Percentiles rank a stretch among this genome's conserved stretches.
Evolutionary conservation across 2,329 filamentous ascomycete species (phyloP).

Genomic region (Aotearoamyces nothofagi): DNA sequence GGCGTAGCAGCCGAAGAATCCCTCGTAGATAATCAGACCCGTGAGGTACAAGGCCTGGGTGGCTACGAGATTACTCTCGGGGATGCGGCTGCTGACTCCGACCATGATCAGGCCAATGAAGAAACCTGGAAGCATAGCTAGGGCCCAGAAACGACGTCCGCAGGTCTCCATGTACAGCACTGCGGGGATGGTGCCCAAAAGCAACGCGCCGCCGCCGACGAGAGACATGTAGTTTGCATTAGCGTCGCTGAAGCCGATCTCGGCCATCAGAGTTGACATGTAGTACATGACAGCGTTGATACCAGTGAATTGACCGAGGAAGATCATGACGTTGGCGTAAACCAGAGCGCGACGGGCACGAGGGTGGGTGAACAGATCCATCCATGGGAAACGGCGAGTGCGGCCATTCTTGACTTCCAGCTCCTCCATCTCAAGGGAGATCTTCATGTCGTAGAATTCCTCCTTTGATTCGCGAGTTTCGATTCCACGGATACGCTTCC

Average conservation of each 20-base stretch:
- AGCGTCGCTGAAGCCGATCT: constrained; percentile 49
- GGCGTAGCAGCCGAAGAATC: constrained; percentile 52
- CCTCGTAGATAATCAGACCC: constrained; percentile 53
- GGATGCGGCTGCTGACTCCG: constrained; percentile 45
- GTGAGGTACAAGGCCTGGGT: constrained; percentile 48
- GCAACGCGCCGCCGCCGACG: constrained; percentile 51
- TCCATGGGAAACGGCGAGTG: constrained; percentile 47
- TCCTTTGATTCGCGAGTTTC: constrained; percentile 40
- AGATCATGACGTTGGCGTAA: constrained; percentile 56
- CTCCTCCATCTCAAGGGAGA: constrained; percentile 41
- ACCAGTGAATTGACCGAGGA: constrained; percentile 55
- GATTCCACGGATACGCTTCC: constrained; percentile 56
- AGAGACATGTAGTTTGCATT: constrained; percentile 60
- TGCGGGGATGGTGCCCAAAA: constrained; percentile 53
- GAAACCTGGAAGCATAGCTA: constrained; percentile 56
- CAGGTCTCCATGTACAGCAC: constrained; percentile 59
- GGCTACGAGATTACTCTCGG: constrained; percentile 27
- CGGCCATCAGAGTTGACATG: constrained; percentile 50
- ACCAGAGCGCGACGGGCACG: constrained; percentile 50
- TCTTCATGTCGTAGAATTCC: constrained; percentile 60
- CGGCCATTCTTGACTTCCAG: constrained; percentile 31
- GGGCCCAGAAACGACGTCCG: constrained; percentile 62
- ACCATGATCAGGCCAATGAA: constrained; percentile 54
- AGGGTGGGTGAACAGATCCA: constrained; percentile 59
- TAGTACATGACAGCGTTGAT: constrained; percentile 61